Base-by-base conservation (phyloP, 805 yeast species). In the Soucietia sequanensis region DNA sequence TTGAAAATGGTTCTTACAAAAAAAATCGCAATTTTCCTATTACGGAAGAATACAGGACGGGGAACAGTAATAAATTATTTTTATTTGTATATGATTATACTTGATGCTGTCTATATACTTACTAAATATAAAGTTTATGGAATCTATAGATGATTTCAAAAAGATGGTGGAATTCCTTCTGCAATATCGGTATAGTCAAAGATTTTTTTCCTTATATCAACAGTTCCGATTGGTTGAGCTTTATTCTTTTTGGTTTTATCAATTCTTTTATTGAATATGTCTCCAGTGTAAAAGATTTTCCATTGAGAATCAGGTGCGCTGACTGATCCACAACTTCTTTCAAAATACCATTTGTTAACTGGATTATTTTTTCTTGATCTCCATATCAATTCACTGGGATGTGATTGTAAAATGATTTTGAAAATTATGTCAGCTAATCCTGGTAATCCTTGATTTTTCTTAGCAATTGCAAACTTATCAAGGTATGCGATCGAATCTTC, bases 281-380 rank as follows among this genome's bases (percentile, higher is more conserved):
- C 70, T 1, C 73, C 73, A 2, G 71, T 62, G 44, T 56, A 68
- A 36, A 64, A 68, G 3, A 65, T 46, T 40, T 63, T 66, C 72
- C 72, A 68, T 20, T 53, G 58, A 5, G 70, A 61, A 4, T 50
- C 59, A 0, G 57, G 52, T 7, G 44, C 39, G 21, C 62, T 58
- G 27, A 80, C 52, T 18, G 82, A 80, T 1, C 95, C 95, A 12
- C 71, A 64, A 26, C 95, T 82, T 43, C 99, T 70, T 52, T 93
- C 97, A 59, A 91, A 93, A 55, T 91, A 91, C 99, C 99, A 93
- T 53, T 89, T 89, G 65, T 93, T 93, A 6, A 93, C 96, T 0
- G 96, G 96, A 57, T 93, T 93, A 36, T 65, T 75, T 38, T 74
- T 75, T 30, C 95, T 68, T 1, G 98, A 91, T 50, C 99, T 75